Percentiles rank a stretch among this genome's conserved stretches.
Conservation (phyloP, 2,329 filamentous ascomycete genomes). For the Ilyonectria destructans region DNA sequence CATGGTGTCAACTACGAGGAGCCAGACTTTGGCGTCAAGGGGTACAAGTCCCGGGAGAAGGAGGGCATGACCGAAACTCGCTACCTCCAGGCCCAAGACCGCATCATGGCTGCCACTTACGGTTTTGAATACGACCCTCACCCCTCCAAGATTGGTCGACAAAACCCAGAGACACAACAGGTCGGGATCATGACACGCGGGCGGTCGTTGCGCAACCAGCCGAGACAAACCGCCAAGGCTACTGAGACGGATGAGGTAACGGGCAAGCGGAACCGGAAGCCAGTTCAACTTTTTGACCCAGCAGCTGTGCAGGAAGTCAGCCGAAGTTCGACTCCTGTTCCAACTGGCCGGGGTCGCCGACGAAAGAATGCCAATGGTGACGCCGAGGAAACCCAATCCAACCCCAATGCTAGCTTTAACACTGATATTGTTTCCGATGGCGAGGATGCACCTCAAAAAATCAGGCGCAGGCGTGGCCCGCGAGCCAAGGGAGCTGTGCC, state of each 20-base stretch:
- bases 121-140: conserved; percentile 75
- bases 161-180: conserved; percentile 71
- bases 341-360: conserved; percentile 50
- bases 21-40: conserved; percentile 70
- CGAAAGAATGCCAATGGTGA: conserved; percentile 53
- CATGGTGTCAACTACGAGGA: conserved; percentile 63
- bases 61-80: conserved; percentile 62
- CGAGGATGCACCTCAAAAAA: conserved; percentile 50
- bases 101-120: conserved; percentile 72
- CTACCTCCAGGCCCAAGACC: conserved; percentile 69
- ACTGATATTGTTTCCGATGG: conserved; percentile 53
- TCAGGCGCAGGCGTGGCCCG: conserved; percentile 51
- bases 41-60: conserved; percentile 64
- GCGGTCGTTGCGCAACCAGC: conserved; percentile 71
- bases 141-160: conserved; percentile 70
- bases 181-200: conserved; percentile 66
- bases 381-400: conserved; percentile 47
- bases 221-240: conserved; percentile 72
- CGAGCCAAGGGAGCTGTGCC: conserved; percentile 46
- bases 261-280: conserved; percentile 70
- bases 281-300: conserved; percentile 67
- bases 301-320: conserved; percentile 67
- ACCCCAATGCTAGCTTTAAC: conserved; percentile 54
- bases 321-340: conserved; percentile 67
- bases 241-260: conserved; percentile 68